Conservation (phyloP, 106 monocot species). For the Posidonia australis region DNA sequence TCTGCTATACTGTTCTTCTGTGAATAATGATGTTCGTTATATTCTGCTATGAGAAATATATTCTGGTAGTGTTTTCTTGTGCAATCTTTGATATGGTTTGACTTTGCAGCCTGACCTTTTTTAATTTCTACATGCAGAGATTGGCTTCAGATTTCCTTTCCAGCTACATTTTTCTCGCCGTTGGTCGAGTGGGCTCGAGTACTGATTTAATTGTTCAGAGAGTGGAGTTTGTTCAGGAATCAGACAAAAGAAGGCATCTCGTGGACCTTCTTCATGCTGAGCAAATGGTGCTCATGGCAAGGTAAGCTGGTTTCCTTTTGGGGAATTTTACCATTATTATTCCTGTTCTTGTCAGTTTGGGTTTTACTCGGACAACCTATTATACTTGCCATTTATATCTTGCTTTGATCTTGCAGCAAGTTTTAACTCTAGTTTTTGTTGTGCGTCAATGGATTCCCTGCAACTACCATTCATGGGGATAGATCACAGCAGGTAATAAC, state of each 20-base stretch:
- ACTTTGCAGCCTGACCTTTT: too few species aligned
- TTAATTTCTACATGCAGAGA: conserved; percentile 71
- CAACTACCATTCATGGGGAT: conserved; percentile 82
- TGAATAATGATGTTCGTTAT: too few species aligned
- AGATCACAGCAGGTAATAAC: conserved; percentile 57
- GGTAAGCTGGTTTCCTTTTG: conserved; percentile 31
- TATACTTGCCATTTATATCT: too few species aligned
- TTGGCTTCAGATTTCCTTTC: conserved; percentile 87
- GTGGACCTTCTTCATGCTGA: conserved; percentile 90
- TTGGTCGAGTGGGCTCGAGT: conserved; percentile 92
- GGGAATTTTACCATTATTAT: too few species aligned
- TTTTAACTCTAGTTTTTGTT: conserved; percentile 77
- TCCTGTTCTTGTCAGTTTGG: too few species aligned
- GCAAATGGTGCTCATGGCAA: conserved; percentile 72
- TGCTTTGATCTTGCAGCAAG: conserved; percentile 34
- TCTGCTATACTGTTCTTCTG: too few species aligned
- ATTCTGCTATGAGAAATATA: too few species aligned
- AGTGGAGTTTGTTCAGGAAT: conserved; percentile 83
- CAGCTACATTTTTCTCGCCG: conserved; percentile 88
- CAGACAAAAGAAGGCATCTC: conserved; percentile 84
- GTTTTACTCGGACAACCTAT: too few species aligned
- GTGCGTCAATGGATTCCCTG: conserved; percentile 60
- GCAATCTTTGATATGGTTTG: too few species aligned
- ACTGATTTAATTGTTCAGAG: conserved; percentile 86
- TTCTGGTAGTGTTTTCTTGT: too few species aligned